phyloP scores from a whole-genome alignment of 2,329 filamentous ascomycete genomes.

The Sporothrix brunneoviolacea region DNA sequence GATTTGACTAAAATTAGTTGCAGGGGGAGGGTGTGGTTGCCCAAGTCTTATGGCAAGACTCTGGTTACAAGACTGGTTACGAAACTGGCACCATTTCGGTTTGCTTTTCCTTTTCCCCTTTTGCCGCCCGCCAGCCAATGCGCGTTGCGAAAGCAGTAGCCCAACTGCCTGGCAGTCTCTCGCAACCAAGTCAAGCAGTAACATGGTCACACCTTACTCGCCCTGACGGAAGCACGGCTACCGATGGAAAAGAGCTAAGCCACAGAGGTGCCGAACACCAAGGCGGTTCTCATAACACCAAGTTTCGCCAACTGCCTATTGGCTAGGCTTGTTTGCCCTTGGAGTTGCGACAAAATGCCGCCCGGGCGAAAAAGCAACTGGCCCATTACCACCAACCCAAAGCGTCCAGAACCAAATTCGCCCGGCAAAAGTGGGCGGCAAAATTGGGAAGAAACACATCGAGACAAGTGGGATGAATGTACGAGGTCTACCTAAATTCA shows the following conservation, averaged over 20 bases:
- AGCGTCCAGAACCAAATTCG: background rate
- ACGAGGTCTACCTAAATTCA: too few relatives aligned
- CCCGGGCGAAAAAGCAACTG: too few relatives aligned
- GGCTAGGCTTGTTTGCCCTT: background rate
- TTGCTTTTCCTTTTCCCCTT: background rate
- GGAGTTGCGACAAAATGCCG: background rate
- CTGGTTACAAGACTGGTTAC: too few relatives aligned
- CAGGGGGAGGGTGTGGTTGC: background rate
- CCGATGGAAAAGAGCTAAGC: background rate
- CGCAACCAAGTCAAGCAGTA: too few relatives aligned
- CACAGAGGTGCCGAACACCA: background rate
- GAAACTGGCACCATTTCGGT: too few relatives aligned
- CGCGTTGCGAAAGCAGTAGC: too few relatives aligned
- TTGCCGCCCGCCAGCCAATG: background rate
- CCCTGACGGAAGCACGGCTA: too few relatives aligned
- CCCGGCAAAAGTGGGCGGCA: too few relatives aligned
- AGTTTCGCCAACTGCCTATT: conserved; percentile 5
- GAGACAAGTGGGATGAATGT: too few relatives aligned
- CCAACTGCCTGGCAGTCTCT: background rate
- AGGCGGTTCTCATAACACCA: background rate
- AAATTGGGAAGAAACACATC: too few relatives aligned
- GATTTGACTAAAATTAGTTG: background rate
- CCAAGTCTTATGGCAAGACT: background rate
- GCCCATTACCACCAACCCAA: too few relatives aligned
- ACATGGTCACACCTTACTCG: too few relatives aligned